Base-by-base conservation (phyloP, 2,329 filamentous ascomycete species). In the Fusarium tanahbumbuense region DNA sequence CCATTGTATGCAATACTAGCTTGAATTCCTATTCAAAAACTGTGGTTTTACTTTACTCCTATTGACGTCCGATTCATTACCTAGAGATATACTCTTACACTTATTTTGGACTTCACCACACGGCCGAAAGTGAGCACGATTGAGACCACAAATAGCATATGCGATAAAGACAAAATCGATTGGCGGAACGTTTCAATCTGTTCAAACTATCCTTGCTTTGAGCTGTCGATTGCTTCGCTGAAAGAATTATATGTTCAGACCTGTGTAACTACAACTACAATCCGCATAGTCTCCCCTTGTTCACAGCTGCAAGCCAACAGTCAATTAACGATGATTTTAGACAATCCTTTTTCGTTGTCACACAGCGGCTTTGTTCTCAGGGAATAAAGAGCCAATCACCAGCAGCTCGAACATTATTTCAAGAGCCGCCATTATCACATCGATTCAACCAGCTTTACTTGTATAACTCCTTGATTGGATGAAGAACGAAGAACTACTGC, bases 1-100 rank as follows among this genome's bases (percentile, higher is more conserved):
- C 5, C 10, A n/a, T 4, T 37, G 2, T 5, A 7, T n/a, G 11
- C 3, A 7, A 11, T n/a, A 1, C 2, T 11, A n/a, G 34, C 18
- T 37, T 6, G 1, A n/a, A 18, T 11, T n/a, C 2, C 3, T n/a
- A 37, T n/a, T 10, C 18, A n/a, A 6, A 5, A 1, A 37, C 2
- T 37, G 10, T 7, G 6, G 0, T 37, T 37, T n/a, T 8, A 23
- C 9, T 44, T 18, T 7, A 18, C 10, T 25, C 10, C 10, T 4
- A 7, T n/a, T 12, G 9, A 37, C 34, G 6, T n/a, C 10, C 11
- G 10, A 7, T n/a, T 37, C 34, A 7, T 7, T 37, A 8, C 6
- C 10, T n/a, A 37, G n/a, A 7, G 34, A 37, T 37, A 37, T 37
- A 2, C 10, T 1, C 34, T 37, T 7, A 3, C 10, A n/a, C 34